phyloP scores from a whole-genome alignment of 805 yeast genomes.

The Sporopachydermia lactativora region DNA sequence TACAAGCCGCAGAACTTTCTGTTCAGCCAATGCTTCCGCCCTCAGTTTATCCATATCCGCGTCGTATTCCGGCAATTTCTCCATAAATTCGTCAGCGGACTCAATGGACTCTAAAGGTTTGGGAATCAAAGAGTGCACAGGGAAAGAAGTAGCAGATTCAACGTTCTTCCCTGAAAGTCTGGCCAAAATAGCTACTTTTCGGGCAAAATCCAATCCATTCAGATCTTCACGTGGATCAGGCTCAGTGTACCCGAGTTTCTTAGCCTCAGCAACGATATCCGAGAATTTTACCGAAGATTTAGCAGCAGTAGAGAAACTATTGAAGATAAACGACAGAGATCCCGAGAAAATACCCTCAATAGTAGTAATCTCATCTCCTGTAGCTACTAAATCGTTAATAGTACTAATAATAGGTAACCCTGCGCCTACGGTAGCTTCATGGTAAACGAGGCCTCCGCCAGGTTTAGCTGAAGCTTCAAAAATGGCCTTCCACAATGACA shows the following conservation, averaged over 20 bases:
- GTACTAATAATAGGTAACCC: slow-evolving; percentile 91
- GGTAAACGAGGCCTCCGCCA: slow-evolving; percentile 73
- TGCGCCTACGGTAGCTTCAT: slow-evolving; percentile 98
- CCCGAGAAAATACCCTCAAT: slow-evolving; percentile 97
- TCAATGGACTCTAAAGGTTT: slow-evolving; percentile 50
- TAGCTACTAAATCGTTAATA: slow-evolving; percentile 71
- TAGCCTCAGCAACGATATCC: slow-evolving; percentile 80
- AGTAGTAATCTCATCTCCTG: slow-evolving; percentile 86
- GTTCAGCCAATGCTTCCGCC: slow-evolving; percentile 65
- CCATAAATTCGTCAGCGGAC: slow-evolving; percentile 66
- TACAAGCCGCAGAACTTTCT: slow-evolving; percentile 84
- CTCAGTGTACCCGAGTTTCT: slow-evolving; percentile 88
- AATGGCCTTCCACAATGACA: slow-evolving; percentile 63
- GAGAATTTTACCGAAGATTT: slow-evolving; percentile 57
- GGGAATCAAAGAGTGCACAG: slow-evolving; percentile 90
- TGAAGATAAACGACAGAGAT: slow-evolving; percentile 87
- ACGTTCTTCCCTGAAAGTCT: slow-evolving; percentile 81
- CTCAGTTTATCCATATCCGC: slow-evolving; percentile 63
- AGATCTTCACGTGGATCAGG: slow-evolving; percentile 99
- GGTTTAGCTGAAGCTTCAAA: slow-evolving; percentile 36
- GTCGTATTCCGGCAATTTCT: slow-evolving; percentile 73
- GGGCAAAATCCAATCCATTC: slow-evolving; percentile 95
- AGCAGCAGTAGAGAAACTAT: slow-evolving; percentile 68
- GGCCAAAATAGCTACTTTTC: slow-evolving; percentile 93
- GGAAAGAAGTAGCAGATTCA: slow-evolving; percentile 82